Evolutionary conservation across 78 protist species (phyloP).

Genomic region (Diacronema lutheri): DNA sequence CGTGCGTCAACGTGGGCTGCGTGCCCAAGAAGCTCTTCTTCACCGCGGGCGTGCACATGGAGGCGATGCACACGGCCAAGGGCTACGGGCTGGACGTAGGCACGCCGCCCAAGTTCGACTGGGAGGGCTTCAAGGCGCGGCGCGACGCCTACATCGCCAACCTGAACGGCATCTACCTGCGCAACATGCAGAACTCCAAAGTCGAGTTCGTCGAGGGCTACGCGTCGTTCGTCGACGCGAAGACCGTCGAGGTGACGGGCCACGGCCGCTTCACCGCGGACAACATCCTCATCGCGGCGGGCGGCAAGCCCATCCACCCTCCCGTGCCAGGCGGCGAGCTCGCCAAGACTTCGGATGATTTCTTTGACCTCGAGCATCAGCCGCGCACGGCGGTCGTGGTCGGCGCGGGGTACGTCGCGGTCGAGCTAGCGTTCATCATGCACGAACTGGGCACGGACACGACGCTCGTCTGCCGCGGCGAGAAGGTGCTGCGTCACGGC

Average conservation of each 20-base stretch:
- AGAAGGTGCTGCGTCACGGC: constrained; percentile 58
- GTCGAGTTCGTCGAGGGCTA: constrained; percentile 33
- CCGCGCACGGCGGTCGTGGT: constrained; percentile 44
- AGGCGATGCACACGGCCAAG: constrained; percentile 26
- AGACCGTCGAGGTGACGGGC: constrained; percentile 56
- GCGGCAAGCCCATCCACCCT: constrained; percentile 74
- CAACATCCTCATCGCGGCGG: constrained; percentile 75
- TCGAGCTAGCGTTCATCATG: constrained; percentile 82
- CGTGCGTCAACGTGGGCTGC: constrained; percentile 94
- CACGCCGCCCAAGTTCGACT: constrained; percentile 17
- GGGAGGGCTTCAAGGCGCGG: constrained; percentile 46
- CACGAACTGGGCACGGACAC: constrained; percentile 59
- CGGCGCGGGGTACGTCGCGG: constrained; percentile 82
- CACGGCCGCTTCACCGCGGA: constrained; percentile 60
- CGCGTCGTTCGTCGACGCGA: constrained; percentile 62
- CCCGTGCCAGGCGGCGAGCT: constrained; percentile 65
- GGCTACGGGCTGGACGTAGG: constrained; percentile 57
- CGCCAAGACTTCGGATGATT: constrained; percentile 70
- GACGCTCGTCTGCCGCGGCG: constrained; percentile 54
- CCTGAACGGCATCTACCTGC: constrained; percentile 73
- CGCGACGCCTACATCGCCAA: constrained; percentile 74
- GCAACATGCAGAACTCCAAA: constrained; percentile 32
- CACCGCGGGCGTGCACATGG: constrained; percentile 46
- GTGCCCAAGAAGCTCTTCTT: constrained; percentile 92
- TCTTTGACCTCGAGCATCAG: constrained; percentile 64